Evolutionary conservation across 177 flowering plant species (phyloP).

Genomic region (Vitis hybrid): DNA sequence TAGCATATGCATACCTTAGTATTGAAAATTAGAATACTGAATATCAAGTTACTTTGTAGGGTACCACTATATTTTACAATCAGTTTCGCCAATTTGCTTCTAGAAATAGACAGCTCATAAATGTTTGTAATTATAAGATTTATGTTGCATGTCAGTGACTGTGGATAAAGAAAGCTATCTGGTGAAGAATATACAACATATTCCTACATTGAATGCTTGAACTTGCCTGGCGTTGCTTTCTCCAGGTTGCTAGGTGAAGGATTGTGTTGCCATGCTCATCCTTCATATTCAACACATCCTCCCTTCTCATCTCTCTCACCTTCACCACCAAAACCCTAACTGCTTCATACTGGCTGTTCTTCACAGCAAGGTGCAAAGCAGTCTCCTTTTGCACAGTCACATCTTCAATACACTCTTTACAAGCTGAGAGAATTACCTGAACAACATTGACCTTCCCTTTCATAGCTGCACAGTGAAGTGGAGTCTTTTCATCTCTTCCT

Average conservation of each 20-base stretch:
- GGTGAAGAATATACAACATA: no score
- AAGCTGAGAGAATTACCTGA: conserved; percentile 9
- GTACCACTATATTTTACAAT: no score
- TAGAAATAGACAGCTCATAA: no score
- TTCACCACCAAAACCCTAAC: conserved; percentile 8
- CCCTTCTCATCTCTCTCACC: conserved; percentile 4
- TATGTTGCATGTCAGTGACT: no score
- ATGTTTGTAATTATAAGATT: no score
- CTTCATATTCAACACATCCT: background rate
- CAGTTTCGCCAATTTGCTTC: no score
- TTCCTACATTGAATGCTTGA: no score
- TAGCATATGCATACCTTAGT: no score
- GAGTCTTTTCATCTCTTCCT: conserved; percentile 18
- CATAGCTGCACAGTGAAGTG: conserved; percentile 29
- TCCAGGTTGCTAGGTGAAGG: conserved; percentile 27
- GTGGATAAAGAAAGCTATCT: no score
- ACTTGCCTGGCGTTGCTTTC: conserved; percentile 24
- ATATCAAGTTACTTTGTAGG: no score
- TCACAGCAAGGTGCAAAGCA: conserved; percentile 33
- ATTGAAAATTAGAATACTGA: no score
- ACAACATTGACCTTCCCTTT: conserved; percentile 19
- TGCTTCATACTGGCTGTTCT: conserved; percentile 15
- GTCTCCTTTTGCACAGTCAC: conserved; percentile 21
- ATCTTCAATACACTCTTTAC: conserved; percentile 17
- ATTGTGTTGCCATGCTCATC: conserved; percentile 29